phyloP scores from a whole-genome alignment of 441 rosid genomes.

The Sinapis alba region DNA sequence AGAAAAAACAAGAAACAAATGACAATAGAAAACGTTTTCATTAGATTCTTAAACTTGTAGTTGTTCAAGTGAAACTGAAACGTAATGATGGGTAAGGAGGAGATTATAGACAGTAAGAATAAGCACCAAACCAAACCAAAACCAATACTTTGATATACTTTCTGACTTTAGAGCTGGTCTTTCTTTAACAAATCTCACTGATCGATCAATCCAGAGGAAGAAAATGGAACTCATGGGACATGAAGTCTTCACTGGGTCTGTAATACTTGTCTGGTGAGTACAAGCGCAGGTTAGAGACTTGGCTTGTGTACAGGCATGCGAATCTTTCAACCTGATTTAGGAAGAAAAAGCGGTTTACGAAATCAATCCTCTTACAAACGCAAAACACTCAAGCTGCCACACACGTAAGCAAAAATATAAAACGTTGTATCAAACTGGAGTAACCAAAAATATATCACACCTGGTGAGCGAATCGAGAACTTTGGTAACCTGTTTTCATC shows the following conservation, averaged over 20 bases:
- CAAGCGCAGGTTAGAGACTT: conserved; percentile 85
- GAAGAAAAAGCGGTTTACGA: neutral
- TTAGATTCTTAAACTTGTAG: conserved; percentile 12
- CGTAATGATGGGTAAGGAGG: neutral
- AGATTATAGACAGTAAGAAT: conserved; percentile 30
- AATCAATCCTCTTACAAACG: neutral
- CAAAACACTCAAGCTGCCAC: neutral
- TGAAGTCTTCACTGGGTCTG: conserved; percentile 93
- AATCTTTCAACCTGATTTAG: conserved; percentile 93
- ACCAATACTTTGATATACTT: neutral
- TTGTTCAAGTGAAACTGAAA: conserved; percentile 18
- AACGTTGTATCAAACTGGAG: neutral
- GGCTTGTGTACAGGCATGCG: conserved; percentile 96
- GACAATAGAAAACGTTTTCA: neutral
- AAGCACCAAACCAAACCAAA: conserved; percentile 20
- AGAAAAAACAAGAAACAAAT: neutral
- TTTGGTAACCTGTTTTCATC: conserved; percentile 98
- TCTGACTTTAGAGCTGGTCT: neutral
- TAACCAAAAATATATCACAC: too few relatives aligned
- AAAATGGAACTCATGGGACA: conserved; percentile 93
- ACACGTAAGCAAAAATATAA: neutral
- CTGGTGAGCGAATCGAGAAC: conserved; percentile 99
- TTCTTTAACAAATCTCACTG: neutral
- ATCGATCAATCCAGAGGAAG: conserved; percentile 48
- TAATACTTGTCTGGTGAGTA: conserved; percentile 97